These are phyloP conservation scores for Neurospora sp. DNA, from an alignment of 495 filamentous ascomycete species.

Conservation along the genomic window DNA sequence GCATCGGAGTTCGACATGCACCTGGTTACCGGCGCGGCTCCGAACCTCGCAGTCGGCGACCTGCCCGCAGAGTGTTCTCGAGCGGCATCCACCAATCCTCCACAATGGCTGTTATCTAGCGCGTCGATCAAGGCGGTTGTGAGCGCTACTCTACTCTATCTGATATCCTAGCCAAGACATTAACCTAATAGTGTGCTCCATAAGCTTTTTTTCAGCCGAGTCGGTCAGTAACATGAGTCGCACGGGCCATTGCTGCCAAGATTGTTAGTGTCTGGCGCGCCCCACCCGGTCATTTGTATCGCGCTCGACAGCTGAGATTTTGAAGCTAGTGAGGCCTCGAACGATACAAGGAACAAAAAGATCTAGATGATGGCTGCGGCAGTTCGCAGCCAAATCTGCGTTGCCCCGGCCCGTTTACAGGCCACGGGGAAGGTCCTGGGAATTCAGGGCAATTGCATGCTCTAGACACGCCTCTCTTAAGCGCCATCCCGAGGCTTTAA, in stretches of 20 bases:
- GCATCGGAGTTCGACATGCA: constrained; percentile 10
- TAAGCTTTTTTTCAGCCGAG: too few relatives aligned
- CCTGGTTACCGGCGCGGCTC: constrained; percentile 14
- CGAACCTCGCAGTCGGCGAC: constrained; percentile 3
- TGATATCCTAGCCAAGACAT: constrained; percentile 9
- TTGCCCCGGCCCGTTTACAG: neutral
- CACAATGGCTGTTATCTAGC: constrained; percentile 9
- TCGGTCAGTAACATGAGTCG: too few relatives aligned
- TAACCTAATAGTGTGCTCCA: neutral
- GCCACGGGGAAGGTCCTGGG: neutral
- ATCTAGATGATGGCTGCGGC: too few relatives aligned
- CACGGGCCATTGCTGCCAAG: too few relatives aligned
- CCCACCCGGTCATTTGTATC: too few relatives aligned
- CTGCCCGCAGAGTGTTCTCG: neutral
- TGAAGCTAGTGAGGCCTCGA: too few relatives aligned
- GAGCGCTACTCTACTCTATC: constrained; percentile 8
- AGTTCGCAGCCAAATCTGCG: neutral
- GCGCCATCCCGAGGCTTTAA: neutral
- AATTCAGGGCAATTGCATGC: neutral
- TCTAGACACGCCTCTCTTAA: neutral
- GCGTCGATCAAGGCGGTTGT: constrained; percentile 15
- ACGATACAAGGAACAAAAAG: too few relatives aligned
- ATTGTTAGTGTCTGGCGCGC: too few relatives aligned
- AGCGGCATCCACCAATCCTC: neutral
- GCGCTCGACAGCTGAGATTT: too few relatives aligned